These are phyloP conservation scores for Lantana camara DNA, from an alignment of 257 asterid genomes.

Conservation along the genomic window DNA sequence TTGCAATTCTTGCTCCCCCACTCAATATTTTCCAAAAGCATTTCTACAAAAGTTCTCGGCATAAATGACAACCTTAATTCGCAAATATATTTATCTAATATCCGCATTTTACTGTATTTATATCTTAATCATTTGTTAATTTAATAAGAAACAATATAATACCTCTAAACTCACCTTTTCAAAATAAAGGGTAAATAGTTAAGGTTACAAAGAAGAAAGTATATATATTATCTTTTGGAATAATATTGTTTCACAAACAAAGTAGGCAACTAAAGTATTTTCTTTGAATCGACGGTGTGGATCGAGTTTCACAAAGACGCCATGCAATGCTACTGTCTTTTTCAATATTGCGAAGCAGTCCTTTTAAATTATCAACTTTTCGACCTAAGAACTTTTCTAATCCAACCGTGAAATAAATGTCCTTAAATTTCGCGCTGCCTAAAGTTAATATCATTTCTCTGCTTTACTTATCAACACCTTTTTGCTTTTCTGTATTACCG, in stretches of 20 bases:
- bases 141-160: no score
- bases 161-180: neutral
- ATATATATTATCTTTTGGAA: neutral
- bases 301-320: slow-evolving; percentile 11
- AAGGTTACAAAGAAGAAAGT: neutral
- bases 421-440: slow-evolving; percentile 8
- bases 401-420: slow-evolving; percentile 3
- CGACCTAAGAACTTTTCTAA: slow-evolving; percentile 5
- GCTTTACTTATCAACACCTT: neutral
- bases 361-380: neutral
- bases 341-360: neutral
- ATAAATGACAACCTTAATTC: no score
- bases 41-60: no score
- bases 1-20: no score
- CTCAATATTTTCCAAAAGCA: no score
- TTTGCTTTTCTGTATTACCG: neutral
- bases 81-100: no score
- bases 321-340: neutral
- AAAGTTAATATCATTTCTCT: neutral
- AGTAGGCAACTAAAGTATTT: neutral
- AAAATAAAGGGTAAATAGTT: neutral
- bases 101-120: no score
- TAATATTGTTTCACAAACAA: slow-evolving; percentile 4
- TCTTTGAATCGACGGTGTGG: neutral
- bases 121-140: no score